Base-by-base conservation (phyloP, 2,329 filamentous ascomycete species). In the Apiospora pterosperma region DNA sequence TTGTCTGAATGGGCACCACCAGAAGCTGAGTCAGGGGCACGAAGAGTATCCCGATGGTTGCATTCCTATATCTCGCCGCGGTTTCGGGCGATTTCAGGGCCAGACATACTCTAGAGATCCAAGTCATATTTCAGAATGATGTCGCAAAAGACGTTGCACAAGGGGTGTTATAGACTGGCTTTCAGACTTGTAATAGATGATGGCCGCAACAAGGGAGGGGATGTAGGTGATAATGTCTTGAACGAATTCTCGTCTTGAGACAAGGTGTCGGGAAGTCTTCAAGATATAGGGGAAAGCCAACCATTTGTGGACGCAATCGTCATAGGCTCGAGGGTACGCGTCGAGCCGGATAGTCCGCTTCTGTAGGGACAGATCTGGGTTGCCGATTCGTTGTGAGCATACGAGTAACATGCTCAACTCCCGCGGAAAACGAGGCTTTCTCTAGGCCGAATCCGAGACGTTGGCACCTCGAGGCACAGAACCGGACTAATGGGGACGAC, bases 1-100 rank as follows among this genome's bases (percentile, higher is more conserved):
- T 23, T 23, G 74, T 67, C 62, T 76, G 74, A 23, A 69, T 64
- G 60, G 74, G 73, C 21, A 74, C 31, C 7, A 74, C 65, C 25
- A 73, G n/a, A 14, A 72, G 36, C 60, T 76, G 71, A 52, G 65
- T 69, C 12, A 68, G 60, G 31, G 70, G 11, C 14, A 75, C 68
- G 42, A 74, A 67, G 5, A 64, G 36, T 34, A 75, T 38, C 11
- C 73, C 74, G 21, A 73, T 58, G 38, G 66, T 66, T 6, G 70
- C 71, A 66, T 76, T 71, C 21, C 64, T 61, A 61, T 71, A 76
- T 60, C 70, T 66, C 55, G 68, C 73, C 6, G 42, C 38, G 2
- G 71, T 65, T 28, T 64, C 65, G 23, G 70, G 70, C 44, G 67
- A 67, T 62, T 66, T 71, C n/a, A 75, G 59, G 65, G 62, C 65